phyloP scores from a whole-genome alignment of 2,329 filamentous ascomycete species.

The Rhytidhysteron rufulum region DNA sequence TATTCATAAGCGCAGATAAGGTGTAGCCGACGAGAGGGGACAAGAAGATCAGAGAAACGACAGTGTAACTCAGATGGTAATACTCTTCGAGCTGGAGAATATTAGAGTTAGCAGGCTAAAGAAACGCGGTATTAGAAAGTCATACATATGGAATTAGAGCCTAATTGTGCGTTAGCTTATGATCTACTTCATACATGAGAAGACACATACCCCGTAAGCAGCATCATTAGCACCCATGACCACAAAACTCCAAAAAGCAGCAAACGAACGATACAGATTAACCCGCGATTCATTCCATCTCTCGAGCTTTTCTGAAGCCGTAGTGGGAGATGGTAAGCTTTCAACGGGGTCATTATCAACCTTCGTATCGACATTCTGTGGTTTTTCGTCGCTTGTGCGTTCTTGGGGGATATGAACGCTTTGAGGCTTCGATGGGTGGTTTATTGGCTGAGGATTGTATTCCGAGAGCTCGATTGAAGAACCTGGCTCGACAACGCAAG shows the following conservation, averaged over 20 bases:
- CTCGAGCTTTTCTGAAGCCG: slow-evolving; percentile 43
- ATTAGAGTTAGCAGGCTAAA: slow-evolving; percentile 6
- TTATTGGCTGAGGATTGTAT: slow-evolving; percentile 15
- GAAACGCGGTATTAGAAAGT: not conserved
- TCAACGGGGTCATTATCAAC: slow-evolving; percentile 33
- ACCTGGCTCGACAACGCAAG: slow-evolving; percentile 28
- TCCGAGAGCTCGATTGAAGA: slow-evolving; percentile 27
- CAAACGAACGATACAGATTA: slow-evolving; percentile 57
- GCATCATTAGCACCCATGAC: slow-evolving; percentile 69
- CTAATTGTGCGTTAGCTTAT: slow-evolving; percentile 9
- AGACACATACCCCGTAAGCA: slow-evolving; percentile 54
- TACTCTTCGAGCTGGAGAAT: slow-evolving; percentile 57
- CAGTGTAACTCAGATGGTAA: slow-evolving; percentile 58
- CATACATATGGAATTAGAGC: slow-evolving; percentile 49
- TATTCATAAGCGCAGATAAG: slow-evolving; percentile 61
- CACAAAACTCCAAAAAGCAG: slow-evolving; percentile 59
- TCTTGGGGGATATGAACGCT: slow-evolving; percentile 5
- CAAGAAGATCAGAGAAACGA: slow-evolving; percentile 65
- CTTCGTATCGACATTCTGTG: too few relatives aligned
- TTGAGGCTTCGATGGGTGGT: not conserved
- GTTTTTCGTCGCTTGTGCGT: not conserved
- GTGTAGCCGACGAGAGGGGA: slow-evolving; percentile 65
- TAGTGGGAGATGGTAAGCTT: slow-evolving; percentile 45
- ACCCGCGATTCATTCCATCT: slow-evolving; percentile 61
- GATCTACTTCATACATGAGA: too few relatives aligned